A percentile compares a stretch with the other conserved stretches of the same genome.
Evolutionary conservation across 225 moss, liverwort and hornwort genomes (phyloP).

Genomic region (Pleurozium schreberi): DNA sequence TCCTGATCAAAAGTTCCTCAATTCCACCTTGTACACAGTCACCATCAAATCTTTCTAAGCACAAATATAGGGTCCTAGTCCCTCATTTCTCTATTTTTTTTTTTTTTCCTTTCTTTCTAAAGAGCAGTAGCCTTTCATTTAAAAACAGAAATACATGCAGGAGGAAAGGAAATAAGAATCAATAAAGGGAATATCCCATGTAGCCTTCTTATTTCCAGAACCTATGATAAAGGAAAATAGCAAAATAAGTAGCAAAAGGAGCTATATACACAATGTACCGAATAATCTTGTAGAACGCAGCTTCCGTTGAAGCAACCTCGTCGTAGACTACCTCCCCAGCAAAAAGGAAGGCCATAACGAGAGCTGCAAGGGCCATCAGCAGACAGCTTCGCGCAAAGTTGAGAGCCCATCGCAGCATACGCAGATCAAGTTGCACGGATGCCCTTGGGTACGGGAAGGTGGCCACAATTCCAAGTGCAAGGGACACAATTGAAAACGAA

Average conservation of each 20-base stretch:
- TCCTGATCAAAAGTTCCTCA: neutral
- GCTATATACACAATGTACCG: accelerated
- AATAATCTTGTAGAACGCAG: neutral
- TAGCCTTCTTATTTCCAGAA: too few species aligned
- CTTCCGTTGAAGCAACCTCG: neutral
- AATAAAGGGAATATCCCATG: too few species aligned
- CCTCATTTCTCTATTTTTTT: too few species aligned
- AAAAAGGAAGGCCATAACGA: neutral
- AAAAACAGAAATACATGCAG: too few species aligned
- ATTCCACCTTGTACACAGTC: neutral
- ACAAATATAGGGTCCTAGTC: neutral
- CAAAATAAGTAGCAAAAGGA: neutral
- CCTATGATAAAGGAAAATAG: too few species aligned
- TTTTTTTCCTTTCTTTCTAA: too few species aligned
- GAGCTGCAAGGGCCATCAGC: neutral
- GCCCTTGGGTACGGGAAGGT: neutral
- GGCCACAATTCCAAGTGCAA: neutral
- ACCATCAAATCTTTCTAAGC: neutral
- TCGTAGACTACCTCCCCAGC: neutral
- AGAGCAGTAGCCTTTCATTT: too few species aligned
- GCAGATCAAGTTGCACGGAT: neutral
- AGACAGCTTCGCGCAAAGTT: neutral
- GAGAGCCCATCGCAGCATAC: neutral
- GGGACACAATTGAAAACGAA: neutral
- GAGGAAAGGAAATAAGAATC: too few species aligned